Evolutionary conservation across 1,284 basidiomycete genomes (phyloP), one percentile per base, ranked within the genome.

Genomic region (Irpex sp.): DNA sequence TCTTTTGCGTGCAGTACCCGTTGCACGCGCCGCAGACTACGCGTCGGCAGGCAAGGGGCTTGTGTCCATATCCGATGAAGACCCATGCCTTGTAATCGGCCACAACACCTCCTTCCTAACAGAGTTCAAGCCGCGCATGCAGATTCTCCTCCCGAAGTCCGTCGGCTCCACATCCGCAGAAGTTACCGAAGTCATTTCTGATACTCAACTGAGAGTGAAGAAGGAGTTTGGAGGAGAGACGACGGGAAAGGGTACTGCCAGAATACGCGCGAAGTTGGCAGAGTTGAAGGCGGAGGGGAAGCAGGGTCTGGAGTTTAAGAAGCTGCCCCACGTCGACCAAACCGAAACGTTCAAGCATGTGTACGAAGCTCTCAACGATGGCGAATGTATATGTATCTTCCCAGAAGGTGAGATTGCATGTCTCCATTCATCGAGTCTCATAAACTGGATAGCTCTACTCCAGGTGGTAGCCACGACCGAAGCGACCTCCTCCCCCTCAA

Each of bases 401-500:
- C 96, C 96, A 55, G 96, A 98, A 88, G 95, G 94, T 93, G 67
- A 67, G 71, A 72, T 36, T 6, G 21, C 51, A 50, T 11, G 43
- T n/a, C 17, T 47, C 11, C 1, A 50, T 43, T 60, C 54, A 36
- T 17, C 13, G 13, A 11, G 13, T n/a, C 13, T 15, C n/a, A 35
- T 35, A 2, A 37, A 35, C 51, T 53, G n/a, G 26, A 33, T 35
- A 9, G 37, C 57, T 61, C 37, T 50, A 54, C 7, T 1, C 8
- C 49, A 95, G 94, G 95, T 68, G 96, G 96, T 62, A 97, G 95
- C 63, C 96, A 98, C 76, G 96, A 98, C 76, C 89, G 96, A 49
- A 96, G 93, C n/a, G 95, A 98, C 74, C 84, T 98, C 61, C 83
- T 98, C 43, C 96, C 96, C 1, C 83, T 98, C 53, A 98, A 98